phyloP scores from a whole-genome alignment of 1,284 basidiomycete genomes.

The Ceratobasidium sp. region DNA sequence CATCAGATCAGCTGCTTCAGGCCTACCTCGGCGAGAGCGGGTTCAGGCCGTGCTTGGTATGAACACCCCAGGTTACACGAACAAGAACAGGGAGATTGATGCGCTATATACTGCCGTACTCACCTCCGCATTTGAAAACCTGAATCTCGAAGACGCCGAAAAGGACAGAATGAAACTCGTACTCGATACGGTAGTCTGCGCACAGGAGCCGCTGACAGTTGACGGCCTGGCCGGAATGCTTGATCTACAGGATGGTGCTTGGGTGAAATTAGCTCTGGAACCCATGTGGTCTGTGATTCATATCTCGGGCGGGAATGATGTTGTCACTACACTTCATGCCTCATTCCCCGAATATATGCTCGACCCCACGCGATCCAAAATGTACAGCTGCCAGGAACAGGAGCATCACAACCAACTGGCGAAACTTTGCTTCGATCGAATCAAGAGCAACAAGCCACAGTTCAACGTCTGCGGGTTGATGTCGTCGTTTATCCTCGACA shows the following conservation, averaged over 20 bases:
- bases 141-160: neutral
- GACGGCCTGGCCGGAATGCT: neutral
- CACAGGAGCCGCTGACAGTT: conserved; percentile 13
- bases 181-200: conserved; percentile 8
- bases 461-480: conserved; percentile 16
- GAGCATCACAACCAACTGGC: neutral
- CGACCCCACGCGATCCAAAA: neutral
- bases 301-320: neutral
- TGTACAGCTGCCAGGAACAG: neutral
- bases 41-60: neutral
- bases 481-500: conserved; percentile 12
- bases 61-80: neutral
- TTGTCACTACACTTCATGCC: neutral
- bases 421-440: neutral
- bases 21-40: neutral
- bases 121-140: neutral
- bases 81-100: neutral
- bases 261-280: neutral
- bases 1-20: neutral
- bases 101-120: neutral
- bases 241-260: neutral
- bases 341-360: conserved; percentile 8
- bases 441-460: neutral
- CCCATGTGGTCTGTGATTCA: conserved; percentile 7
- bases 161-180: neutral